phyloP scores from a whole-genome alignment of 495 filamentous ascomycete species.

The Penicillium bialowiezense region DNA sequence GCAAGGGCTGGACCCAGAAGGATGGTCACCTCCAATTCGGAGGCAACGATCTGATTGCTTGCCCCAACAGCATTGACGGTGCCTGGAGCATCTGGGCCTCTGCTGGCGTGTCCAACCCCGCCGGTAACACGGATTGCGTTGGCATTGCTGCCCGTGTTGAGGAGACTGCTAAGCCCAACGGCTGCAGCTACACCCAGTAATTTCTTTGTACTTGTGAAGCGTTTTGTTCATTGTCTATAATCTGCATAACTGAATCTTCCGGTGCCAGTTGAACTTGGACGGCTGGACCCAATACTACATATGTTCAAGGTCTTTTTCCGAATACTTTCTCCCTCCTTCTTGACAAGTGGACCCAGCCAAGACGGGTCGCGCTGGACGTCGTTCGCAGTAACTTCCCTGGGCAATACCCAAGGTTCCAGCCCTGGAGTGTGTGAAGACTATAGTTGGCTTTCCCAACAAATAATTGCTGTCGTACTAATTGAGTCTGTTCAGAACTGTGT shows the following conservation, averaged over 20 bases:
- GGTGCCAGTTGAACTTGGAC: not conserved
- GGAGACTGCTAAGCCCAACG: slow-evolving; percentile 23
- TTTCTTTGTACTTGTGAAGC: slow-evolving; percentile 11
- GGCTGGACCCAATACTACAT: not conserved
- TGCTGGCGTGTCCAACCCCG: slow-evolving; percentile 42
- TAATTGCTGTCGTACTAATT: too few relatives aligned
- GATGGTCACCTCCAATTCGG: slow-evolving; percentile 42
- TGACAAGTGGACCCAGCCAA: too few relatives aligned
- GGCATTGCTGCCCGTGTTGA: slow-evolving; percentile 37
- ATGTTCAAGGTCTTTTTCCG: too few relatives aligned
- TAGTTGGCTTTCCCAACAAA: too few relatives aligned
- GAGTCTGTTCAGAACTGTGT: too few relatives aligned
- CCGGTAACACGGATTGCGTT: slow-evolving; percentile 41
- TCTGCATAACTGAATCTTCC: not conserved
- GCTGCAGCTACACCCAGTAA: slow-evolving; percentile 61
- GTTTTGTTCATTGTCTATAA: not conserved
- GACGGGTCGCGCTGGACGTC: too few relatives aligned
- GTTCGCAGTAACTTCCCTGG: too few relatives aligned
- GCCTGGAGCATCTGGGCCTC: slow-evolving; percentile 49
- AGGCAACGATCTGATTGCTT: slow-evolving; percentile 44
- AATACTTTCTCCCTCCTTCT: too few relatives aligned
- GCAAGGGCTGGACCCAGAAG: slow-evolving; percentile 41
- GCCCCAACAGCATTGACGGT: slow-evolving; percentile 46
- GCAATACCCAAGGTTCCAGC: too few relatives aligned
- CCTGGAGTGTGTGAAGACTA: too few relatives aligned